These are phyloP conservation scores for Dalbergia cultrata DNA, from an alignment of 306 rosid species.

Conservation along the genomic window DNA sequence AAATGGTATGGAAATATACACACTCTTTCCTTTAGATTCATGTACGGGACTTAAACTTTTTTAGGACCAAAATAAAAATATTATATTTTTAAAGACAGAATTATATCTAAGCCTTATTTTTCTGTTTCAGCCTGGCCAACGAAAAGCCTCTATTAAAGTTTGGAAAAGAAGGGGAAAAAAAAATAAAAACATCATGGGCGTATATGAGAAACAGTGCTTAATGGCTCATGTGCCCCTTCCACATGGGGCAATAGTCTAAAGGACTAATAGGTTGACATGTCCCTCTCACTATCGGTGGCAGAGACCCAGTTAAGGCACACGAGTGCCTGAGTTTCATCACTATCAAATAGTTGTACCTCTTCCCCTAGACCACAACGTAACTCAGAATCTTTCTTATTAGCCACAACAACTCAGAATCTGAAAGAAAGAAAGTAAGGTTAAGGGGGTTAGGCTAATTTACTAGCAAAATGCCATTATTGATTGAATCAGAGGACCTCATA, in stretches of 20 bases:
- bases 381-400: no score
- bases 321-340: constrained; percentile 66
- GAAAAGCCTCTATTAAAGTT: not conserved
- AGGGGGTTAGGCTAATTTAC: not conserved
- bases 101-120: no score
- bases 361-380: constrained; percentile 8
- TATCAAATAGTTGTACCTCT: constrained; percentile 47
- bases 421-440: not conserved
- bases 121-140: not conserved
- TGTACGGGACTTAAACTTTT: no score
- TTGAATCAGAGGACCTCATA: constrained; percentile 46
- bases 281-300: constrained; percentile 57
- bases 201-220: constrained; percentile 2
- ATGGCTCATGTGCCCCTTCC: constrained; percentile 37
- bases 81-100: no score
- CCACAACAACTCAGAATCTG: not conserved
- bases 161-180: not conserved
- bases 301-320: constrained; percentile 53
- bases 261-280: not conserved
- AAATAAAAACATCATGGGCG: not conserved
- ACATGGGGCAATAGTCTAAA: constrained; percentile 41
- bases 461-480: constrained; percentile 13
- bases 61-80: no score
- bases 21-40: no score
- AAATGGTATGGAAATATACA: no score